phyloP scores from a whole-genome alignment of 768 basidiomycete species.

The Filobasidium floriforme region DNA sequence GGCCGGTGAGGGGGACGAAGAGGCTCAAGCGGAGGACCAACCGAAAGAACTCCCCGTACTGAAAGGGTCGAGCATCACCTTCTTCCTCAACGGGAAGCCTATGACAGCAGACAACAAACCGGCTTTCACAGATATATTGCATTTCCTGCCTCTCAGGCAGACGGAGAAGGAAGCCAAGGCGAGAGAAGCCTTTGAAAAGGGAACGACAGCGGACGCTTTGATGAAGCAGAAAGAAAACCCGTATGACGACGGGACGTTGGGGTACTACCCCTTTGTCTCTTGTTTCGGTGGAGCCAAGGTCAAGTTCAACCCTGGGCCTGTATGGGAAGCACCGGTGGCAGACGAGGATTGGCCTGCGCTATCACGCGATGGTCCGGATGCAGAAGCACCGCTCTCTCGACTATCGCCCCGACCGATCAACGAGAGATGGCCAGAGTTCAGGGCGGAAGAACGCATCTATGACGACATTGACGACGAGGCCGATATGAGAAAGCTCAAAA shows the following conservation, averaged over 20 bases:
- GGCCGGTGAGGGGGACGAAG: constrained; percentile 13
- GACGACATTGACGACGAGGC: constrained; percentile 71
- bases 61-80: constrained; percentile 65
- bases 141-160: constrained; percentile 73
- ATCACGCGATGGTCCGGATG: neutral
- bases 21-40: constrained; percentile 21
- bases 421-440: constrained; percentile 78
- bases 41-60: constrained; percentile 63
- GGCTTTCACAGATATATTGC: constrained; percentile 82
- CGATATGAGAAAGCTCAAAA: constrained; percentile 27
- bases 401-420: constrained; percentile 57
- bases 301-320: constrained; percentile 76
- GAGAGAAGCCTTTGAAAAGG: constrained; percentile 54
- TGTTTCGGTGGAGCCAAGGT: constrained; percentile 84
- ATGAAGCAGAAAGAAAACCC: constrained; percentile 55
- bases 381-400: constrained; percentile 1
- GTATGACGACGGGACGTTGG: constrained; percentile 87
- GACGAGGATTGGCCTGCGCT: constrained; percentile 36
- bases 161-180: constrained; percentile 58
- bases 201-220: constrained; percentile 53
- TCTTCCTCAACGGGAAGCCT: constrained; percentile 84
- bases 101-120: constrained; percentile 51
- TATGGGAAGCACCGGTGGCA: constrained; percentile 47
- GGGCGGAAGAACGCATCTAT: constrained; percentile 69
- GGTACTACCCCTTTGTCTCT: constrained; percentile 92